Conservation (phyloP, 1,139 yeast genomes). For the Hyphopichia buzzinii region DNA sequence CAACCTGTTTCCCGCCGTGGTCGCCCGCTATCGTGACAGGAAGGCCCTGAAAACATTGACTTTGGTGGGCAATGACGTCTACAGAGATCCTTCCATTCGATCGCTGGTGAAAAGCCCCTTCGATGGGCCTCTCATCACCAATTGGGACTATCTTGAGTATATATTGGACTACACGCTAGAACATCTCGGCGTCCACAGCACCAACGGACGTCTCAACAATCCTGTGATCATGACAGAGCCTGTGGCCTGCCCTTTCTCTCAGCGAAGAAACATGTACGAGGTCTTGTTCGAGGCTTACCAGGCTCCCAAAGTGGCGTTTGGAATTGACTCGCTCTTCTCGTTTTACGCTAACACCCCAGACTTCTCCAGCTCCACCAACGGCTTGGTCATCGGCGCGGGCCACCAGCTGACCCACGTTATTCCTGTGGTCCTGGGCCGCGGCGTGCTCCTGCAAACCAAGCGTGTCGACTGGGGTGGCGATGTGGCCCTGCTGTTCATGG, state of each 20-base stretch:
- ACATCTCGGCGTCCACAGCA: constrained; percentile 66
- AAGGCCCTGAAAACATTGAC: constrained; percentile 63
- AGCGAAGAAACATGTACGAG: constrained; percentile 75
- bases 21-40: constrained; percentile 78
- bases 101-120: constrained; percentile 75
- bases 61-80: constrained; percentile 80
- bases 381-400: constrained; percentile 79
- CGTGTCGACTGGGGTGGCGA: constrained; percentile 93
- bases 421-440: constrained; percentile 72
- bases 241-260: constrained; percentile 66
- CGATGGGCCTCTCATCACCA: constrained; percentile 82
- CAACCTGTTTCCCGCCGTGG: constrained; percentile 64
- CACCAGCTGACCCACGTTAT: constrained; percentile 80
- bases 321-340: constrained; percentile 79
- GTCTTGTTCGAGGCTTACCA: constrained; percentile 77
- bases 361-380: constrained; percentile 40
- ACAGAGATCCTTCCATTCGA: constrained; percentile 65
- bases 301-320: constrained; percentile 73
- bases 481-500: constrained; percentile 63
- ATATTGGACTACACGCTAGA: constrained; percentile 81
- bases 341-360: constrained; percentile 51
- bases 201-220: constrained; percentile 56
- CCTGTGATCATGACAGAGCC: constrained; percentile 85
- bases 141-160: constrained; percentile 89
- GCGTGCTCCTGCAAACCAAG: constrained; percentile 66